Conservation (phyloP, 352 stramenopile genomes). For the Phytophthora fragariae region DNA sequence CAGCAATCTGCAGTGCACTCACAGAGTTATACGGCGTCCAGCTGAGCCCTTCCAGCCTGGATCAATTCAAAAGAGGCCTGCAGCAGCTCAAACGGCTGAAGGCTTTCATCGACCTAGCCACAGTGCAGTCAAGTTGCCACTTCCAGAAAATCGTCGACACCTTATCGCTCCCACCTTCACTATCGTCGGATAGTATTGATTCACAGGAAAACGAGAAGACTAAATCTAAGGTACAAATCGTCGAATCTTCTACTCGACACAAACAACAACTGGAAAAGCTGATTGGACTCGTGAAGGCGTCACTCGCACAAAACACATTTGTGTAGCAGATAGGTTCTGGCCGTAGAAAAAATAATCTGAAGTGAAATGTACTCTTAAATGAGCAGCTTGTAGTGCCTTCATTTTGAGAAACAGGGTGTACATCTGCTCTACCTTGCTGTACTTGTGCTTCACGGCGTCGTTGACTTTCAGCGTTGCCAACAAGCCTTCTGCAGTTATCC, state of each 20-base stretch:
- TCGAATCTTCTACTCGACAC: constrained; percentile 30
- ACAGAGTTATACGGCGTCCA: constrained; percentile 27
- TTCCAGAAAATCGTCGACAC: constrained; percentile 12
- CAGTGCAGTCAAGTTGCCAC: neutral
- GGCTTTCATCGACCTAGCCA: constrained; percentile 30
- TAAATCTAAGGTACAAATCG: neutral
- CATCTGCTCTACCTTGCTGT: neutral
- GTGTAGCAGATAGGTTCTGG: too few species aligned
- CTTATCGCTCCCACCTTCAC: neutral
- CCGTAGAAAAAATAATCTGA: too few species aligned
- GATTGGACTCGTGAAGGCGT: constrained; percentile 60
- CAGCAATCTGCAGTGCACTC: constrained; percentile 15
- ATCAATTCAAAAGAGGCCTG: neutral
- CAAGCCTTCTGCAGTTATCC: neutral
- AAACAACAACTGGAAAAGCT: constrained; percentile 64
- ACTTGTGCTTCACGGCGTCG: neutral
- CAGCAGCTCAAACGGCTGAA: constrained; percentile 10
- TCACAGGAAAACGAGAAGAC: neutral
- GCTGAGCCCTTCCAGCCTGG: constrained; percentile 2
- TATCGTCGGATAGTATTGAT: neutral
- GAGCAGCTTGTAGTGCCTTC: neutral
- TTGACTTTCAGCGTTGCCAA: neutral
- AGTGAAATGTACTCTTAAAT: neutral
- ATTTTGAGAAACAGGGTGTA: neutral
- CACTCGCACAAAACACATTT: constrained; percentile 11